Percentiles rank a stretch among this genome's conserved stretches.
Evolutionary conservation across 768 basidiomycete species (phyloP).

Genomic region (Lentinula boryana): DNA sequence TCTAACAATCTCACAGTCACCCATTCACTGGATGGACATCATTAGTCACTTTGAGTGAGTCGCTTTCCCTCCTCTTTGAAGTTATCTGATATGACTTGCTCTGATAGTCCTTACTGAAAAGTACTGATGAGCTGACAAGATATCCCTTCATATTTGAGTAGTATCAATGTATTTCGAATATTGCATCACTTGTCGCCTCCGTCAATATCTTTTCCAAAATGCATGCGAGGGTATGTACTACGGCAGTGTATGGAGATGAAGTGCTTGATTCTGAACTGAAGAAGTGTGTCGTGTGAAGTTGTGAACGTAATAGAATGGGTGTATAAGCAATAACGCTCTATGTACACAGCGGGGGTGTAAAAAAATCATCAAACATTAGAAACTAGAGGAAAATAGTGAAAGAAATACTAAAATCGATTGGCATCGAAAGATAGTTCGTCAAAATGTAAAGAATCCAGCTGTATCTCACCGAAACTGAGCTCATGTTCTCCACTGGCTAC

Average conservation of each 20-base stretch:
- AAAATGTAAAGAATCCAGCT: slow-evolving; percentile 44
- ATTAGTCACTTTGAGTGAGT: slow-evolving; percentile 78
- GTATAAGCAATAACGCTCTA: neutral
- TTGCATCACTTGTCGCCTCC: too few species aligned
- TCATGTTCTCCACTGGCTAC: slow-evolving; percentile 13
- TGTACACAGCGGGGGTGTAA: neutral
- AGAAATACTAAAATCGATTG: slow-evolving; percentile 23
- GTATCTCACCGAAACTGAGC: slow-evolving; percentile 34
- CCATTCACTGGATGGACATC: slow-evolving; percentile 99
- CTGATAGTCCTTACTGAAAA: slow-evolving; percentile 60
- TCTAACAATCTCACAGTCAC: slow-evolving; percentile 46
- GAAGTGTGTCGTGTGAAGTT: neutral
- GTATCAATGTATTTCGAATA: neutral
- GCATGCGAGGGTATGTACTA: neutral
- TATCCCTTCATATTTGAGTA: neutral
- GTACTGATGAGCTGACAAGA: slow-evolving; percentile 30
- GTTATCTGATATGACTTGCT: slow-evolving; percentile 7
- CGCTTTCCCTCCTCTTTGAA: slow-evolving; percentile 10
- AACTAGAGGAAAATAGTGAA: neutral
- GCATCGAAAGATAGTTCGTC: slow-evolving; percentile 42
- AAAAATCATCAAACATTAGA: neutral
- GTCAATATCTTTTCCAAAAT: too few species aligned
- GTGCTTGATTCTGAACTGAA: neutral
- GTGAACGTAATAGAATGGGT: neutral
- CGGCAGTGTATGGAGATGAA: neutral